These are phyloP conservation scores for Nakaseomyces kungkrabaensis DNA, from an alignment of 1,139 yeast species.

Conservation along the genomic window DNA sequence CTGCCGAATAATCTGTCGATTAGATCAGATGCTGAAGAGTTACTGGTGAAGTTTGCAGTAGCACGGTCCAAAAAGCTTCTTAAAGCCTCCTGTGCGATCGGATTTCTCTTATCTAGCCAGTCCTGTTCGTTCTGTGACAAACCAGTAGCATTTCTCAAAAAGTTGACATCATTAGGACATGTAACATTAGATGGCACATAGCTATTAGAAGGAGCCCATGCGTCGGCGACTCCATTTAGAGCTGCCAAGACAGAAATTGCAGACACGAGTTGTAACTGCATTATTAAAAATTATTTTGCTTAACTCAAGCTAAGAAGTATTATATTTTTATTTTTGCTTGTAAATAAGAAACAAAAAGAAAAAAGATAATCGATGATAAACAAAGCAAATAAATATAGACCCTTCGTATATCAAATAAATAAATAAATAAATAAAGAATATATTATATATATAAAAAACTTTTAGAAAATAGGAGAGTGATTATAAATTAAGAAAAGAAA, in stretches of 20 bases:
- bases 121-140: conserved; percentile 27
- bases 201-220: conserved; percentile 51
- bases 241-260: background rate
- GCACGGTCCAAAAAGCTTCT: conserved; percentile 47
- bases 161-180: conserved; percentile 38
- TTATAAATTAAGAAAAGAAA: no score
- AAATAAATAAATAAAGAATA: no score
- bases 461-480: no score
- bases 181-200: conserved; percentile 56
- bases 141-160: conserved; percentile 33
- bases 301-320: no score
- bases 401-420: no score
- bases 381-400: no score
- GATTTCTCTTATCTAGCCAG: conserved; percentile 39
- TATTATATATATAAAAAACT: no score
- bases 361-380: no score
- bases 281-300: background rate
- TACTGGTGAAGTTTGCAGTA: conserved; percentile 40
- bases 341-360: no score
- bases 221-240: conserved; percentile 16
- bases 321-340: no score
- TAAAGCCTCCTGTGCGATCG: conserved; percentile 44
- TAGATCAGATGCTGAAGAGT: conserved; percentile 14
- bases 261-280: background rate
- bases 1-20: conserved; percentile 29